Evolutionary conservation across 2,329 filamentous ascomycete species (phyloP).

Genomic region (Aschersonia sp.): DNA sequence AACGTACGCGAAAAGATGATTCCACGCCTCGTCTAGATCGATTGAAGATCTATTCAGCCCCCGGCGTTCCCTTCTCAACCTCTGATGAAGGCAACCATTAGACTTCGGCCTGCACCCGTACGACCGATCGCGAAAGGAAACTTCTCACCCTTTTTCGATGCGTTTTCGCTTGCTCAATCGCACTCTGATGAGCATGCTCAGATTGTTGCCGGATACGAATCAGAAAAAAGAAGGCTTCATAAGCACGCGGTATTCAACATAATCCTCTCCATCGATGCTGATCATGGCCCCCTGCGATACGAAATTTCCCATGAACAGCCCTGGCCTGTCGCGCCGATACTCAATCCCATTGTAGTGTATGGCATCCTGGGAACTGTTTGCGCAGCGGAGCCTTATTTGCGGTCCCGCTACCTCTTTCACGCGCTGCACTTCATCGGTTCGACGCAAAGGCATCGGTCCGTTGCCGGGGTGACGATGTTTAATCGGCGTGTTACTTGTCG

Average conservation of each 20-base stretch:
- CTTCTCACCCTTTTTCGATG: too few relatives aligned
- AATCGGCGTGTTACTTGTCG: constrained; percentile 7
- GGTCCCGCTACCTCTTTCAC: constrained; percentile 41
- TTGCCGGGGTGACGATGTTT: constrained; percentile 6
- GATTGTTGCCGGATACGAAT: too few relatives aligned
- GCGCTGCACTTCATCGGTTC: constrained; percentile 33
- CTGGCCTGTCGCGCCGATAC: constrained; percentile 46
- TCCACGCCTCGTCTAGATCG: too few relatives aligned
- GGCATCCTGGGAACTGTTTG: constrained; percentile 30
- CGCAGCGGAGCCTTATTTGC: constrained; percentile 33
- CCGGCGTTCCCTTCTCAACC: too few relatives aligned
- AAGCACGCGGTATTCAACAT: constrained; percentile 50
- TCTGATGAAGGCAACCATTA: too few relatives aligned
- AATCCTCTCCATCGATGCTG: constrained; percentile 52
- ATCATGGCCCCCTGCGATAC: constrained; percentile 47
- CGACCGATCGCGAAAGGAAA: too few relatives aligned
- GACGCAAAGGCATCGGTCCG: constrained; percentile 23
- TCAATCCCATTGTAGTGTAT: constrained; percentile 45
- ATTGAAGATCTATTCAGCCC: too few relatives aligned
- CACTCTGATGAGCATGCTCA: too few relatives aligned
- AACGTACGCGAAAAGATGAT: too few relatives aligned
- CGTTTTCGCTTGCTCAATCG: too few relatives aligned
- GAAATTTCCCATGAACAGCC: constrained; percentile 48
- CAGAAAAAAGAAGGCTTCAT: constrained; percentile 49
- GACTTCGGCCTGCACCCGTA: too few relatives aligned